Evolutionary conservation across 139 green algal species (phyloP).

Genomic region (Chlamydomonas incerta): DNA sequence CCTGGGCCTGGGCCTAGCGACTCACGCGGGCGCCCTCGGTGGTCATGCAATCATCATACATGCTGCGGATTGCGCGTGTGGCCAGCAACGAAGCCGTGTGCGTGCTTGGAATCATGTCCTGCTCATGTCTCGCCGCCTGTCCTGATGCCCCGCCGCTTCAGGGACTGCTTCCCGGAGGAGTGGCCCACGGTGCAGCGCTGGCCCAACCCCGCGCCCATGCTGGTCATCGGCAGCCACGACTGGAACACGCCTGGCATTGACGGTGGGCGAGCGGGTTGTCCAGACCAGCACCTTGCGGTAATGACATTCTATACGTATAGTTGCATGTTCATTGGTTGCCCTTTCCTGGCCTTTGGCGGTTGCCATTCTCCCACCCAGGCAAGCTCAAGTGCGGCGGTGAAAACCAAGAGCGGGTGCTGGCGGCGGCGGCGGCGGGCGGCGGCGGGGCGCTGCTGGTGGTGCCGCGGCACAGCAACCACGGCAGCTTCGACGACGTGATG

Average conservation of each 20-base stretch:
- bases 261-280: constrained; percentile 1
- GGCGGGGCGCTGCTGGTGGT: constrained; percentile 29
- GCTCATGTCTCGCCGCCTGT: not conserved
- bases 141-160: not conserved
- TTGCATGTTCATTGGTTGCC: too few species aligned
- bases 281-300: too few species aligned
- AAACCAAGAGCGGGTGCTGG: constrained; percentile 63
- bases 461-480: constrained; percentile 23
- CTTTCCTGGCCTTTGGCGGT: too few species aligned
- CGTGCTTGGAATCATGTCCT: too few species aligned
- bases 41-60: too few species aligned
- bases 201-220: constrained; percentile 53
- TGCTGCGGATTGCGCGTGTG: too few species aligned
- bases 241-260: constrained; percentile 72
- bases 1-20: too few species aligned
- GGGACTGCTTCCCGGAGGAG: constrained; percentile 46
- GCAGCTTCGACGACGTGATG: constrained; percentile 45
- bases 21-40: too few species aligned
- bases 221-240: constrained; percentile 69
- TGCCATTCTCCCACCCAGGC: too few species aligned
- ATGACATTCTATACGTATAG: too few species aligned
- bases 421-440: constrained; percentile 42
- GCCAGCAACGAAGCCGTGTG: not conserved
- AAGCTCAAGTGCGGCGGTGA: constrained; percentile 58
- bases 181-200: constrained; percentile 47